Evolutionary conservation across 257 asterid genomes (phyloP).

Genomic region (Linderniella brevidens): DNA sequence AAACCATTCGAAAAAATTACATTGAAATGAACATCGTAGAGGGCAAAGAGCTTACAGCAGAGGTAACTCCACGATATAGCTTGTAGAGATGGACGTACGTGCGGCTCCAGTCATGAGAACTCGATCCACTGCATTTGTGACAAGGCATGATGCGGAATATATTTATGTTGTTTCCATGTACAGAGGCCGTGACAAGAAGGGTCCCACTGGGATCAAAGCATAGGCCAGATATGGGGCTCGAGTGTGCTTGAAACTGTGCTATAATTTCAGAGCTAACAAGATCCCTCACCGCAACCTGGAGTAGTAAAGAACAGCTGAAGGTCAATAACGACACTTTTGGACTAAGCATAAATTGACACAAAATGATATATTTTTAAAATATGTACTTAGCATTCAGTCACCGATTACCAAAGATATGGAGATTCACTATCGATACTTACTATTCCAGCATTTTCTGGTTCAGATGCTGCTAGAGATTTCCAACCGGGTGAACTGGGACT

Average conservation of each 20-base stretch:
- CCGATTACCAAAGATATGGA: too few relatives aligned
- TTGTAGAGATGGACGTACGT: conserved; percentile 59
- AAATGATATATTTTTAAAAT: too few relatives aligned
- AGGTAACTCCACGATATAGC: conserved; percentile 56
- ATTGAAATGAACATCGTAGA: too few relatives aligned
- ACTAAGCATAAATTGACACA: too few relatives aligned
- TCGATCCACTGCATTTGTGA: conserved; percentile 11
- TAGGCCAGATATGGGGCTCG: conserved; percentile 58
- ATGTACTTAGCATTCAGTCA: too few relatives aligned
- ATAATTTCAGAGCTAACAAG: conserved; percentile 41
- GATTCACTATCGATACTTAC: too few relatives aligned
- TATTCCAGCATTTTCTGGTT: conserved; percentile 59
- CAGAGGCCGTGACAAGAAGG: conserved; percentile 60
- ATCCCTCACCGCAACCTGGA: conserved; percentile 54
- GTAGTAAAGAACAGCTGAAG: too few relatives aligned
- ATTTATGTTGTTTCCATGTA: conserved; percentile 54
- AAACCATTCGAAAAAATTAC: not conserved
- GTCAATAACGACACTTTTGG: too few relatives aligned
- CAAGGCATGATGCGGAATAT: conserved; percentile 48
- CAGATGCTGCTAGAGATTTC: conserved; percentile 34
- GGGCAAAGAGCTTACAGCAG: conserved; percentile 45
- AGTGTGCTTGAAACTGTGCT: conserved; percentile 66
- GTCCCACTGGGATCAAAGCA: conserved; percentile 72
- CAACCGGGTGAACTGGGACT: conserved; percentile 41
- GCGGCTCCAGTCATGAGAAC: conserved; percentile 30